Conservation (phyloP, 2,329 filamentous ascomycete species). For the Madurella mycetomatis region DNA sequence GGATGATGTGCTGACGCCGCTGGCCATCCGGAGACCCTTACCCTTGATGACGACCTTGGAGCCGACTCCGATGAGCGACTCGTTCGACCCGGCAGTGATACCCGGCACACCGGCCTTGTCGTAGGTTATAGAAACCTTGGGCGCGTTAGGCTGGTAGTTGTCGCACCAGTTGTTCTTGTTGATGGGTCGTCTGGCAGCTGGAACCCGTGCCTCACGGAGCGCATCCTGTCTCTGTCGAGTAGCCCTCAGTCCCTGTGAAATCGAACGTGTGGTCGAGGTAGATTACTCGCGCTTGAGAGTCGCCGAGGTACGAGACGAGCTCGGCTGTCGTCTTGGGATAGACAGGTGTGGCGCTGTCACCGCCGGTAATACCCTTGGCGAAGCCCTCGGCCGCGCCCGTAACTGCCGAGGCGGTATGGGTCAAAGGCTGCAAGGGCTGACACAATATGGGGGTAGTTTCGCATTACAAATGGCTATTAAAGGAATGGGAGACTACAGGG, state of each 20-base stretch:
- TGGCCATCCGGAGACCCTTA: constrained; percentile 50
- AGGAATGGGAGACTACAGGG: constrained; percentile 11
- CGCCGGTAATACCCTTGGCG: constrained; percentile 14
- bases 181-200: constrained; percentile 55
- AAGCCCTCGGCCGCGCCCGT: constrained; percentile 14
- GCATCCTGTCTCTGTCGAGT: constrained; percentile 6
- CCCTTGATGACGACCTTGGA: constrained; percentile 52
- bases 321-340: constrained; percentile 10
- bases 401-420: constrained; percentile 25
- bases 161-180: constrained; percentile 56
- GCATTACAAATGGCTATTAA: constrained; percentile 5
- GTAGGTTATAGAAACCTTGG: constrained; percentile 8
- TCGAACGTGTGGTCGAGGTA: constrained; percentile 14
- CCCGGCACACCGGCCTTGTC: constrained; percentile 12
- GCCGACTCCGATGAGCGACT: constrained; percentile 52
- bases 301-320: constrained; percentile 16
- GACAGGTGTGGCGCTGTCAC: constrained; percentile 12
- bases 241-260: constrained; percentile 15
- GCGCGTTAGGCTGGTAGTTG: constrained; percentile 48
- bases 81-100: constrained; percentile 49
- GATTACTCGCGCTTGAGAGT: constrained; percentile 14
- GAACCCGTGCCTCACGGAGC: constrained; percentile 35
- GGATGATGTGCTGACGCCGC: constrained; percentile 51
- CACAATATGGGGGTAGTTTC: no score
- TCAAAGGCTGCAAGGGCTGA: constrained; percentile 25